These are phyloP conservation scores for Mycena galericulata DNA, from an alignment of 768 basidiomycete species.

Conservation along the genomic window DNA sequence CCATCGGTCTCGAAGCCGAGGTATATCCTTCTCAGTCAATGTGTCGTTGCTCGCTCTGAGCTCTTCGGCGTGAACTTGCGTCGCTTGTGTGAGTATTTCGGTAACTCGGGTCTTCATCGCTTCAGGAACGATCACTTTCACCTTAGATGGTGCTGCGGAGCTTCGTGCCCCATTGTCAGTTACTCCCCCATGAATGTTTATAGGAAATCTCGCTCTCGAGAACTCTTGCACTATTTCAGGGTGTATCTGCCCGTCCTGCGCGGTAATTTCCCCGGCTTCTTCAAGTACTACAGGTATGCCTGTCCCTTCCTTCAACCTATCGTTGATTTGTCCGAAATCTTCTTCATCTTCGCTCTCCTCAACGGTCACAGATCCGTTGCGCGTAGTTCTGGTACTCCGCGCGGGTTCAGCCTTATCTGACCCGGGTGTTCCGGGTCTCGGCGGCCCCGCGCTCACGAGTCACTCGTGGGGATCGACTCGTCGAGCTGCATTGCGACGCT, in stretches of 20 bases:
- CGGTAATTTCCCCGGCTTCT: neutral
- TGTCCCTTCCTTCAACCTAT: no score
- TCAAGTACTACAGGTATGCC: neutral
- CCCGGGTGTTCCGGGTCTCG: neutral
- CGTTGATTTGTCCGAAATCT: neutral
- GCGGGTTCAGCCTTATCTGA: neutral
- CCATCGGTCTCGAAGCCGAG: no score
- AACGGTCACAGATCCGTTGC: neutral
- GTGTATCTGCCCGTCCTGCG: neutral
- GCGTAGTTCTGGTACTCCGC: neutral
- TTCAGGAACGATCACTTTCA: no score
- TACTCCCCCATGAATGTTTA: no score
- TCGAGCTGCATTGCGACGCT: neutral
- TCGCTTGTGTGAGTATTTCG: no score
- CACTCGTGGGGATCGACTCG: neutral
- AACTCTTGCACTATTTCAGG: neutral
- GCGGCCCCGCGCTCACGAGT: neutral
- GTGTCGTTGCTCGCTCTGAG: no score
- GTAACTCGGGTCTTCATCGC: no score
- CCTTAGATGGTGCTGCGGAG: no score
- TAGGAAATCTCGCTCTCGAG: slow-evolving; percentile 13
- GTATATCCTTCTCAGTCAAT: no score
- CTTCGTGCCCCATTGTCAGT: no score
- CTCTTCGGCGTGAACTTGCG: no score
- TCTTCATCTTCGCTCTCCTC: neutral